Conservation (phyloP, 331 rosid genomes). For the Malus hybrid region DNA sequence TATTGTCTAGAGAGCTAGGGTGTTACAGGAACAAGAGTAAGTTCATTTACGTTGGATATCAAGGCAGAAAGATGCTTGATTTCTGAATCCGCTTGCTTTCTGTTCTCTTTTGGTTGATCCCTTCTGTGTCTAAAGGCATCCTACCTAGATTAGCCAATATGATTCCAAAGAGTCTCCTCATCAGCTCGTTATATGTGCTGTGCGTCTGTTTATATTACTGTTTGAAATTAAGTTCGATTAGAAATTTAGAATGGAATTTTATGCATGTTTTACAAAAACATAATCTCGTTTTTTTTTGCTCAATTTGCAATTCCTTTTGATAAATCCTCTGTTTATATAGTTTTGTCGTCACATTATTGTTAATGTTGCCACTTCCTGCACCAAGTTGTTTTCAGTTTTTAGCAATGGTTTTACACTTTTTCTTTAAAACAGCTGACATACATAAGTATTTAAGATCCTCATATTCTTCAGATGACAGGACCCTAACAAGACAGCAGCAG, state of each 20-base stretch:
- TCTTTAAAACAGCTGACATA: not conserved
- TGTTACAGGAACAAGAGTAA: not conserved
- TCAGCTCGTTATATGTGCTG: not conserved
- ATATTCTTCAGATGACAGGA: slow-evolving; percentile 29
- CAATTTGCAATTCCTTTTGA: not conserved
- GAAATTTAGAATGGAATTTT: no score
- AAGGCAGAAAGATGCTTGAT: not conserved
- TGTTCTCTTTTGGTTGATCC: not conserved
- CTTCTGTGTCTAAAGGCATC: not conserved
- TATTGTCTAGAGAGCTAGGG: not conserved
- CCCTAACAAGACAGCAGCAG: slow-evolving; percentile 2
- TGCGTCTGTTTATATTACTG: not conserved
- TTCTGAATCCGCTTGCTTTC: not conserved
- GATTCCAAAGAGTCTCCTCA: not conserved
- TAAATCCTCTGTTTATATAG: not conserved
- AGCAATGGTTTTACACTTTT: not conserved
- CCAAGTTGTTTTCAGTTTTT: no score
- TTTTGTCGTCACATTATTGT: not conserved
- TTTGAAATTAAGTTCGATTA: not conserved
- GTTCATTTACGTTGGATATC: not conserved
- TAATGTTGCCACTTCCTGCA: no score
- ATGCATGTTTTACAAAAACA: not conserved
- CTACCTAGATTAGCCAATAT: not conserved
- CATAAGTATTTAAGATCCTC: not conserved
- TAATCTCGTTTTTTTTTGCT: not conserved